Conservation (phyloP, 192 early-diverging fungal species). For the Geranomyces michiganensis region DNA sequence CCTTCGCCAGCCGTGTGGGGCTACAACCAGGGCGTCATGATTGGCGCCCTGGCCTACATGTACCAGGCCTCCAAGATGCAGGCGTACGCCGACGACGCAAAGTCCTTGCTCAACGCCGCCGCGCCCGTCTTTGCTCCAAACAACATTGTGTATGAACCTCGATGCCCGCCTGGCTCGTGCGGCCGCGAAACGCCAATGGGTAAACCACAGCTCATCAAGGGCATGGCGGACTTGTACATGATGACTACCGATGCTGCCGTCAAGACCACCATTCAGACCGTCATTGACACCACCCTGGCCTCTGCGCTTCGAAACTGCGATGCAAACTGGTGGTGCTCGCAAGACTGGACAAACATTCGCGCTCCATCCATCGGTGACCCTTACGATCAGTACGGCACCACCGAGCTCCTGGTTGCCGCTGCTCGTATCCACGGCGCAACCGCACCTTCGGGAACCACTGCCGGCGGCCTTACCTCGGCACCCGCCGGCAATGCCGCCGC, state of each 20-base stretch:
- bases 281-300: conserved; percentile 31
- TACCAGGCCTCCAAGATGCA: conserved; percentile 32
- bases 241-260: conserved; percentile 20
- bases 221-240: conserved; percentile 22
- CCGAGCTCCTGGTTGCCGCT: conserved; percentile 30
- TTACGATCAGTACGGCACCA: conserved; percentile 25
- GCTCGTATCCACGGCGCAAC: conserved; percentile 26
- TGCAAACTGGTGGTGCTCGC: conserved; percentile 29
- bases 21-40: conserved; percentile 23
- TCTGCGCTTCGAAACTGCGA: conserved; percentile 30
- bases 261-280: conserved; percentile 28
- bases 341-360: conserved; percentile 22
- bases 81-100: conserved; percentile 28
- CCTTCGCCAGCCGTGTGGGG: conserved; percentile 8
- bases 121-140: conserved; percentile 22
- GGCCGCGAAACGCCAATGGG: background rate
- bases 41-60: conserved; percentile 32
- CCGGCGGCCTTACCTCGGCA: background rate
- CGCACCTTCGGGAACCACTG: conserved; percentile 15
- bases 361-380: background rate
- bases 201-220: conserved; percentile 27
- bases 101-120: conserved; percentile 9
- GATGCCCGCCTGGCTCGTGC: conserved; percentile 21
- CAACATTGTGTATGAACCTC: conserved; percentile 23
- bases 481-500: background rate